Conservation (phyloP, 1,284 basidiomycete genomes). For the Sparassis latifolia region DNA sequence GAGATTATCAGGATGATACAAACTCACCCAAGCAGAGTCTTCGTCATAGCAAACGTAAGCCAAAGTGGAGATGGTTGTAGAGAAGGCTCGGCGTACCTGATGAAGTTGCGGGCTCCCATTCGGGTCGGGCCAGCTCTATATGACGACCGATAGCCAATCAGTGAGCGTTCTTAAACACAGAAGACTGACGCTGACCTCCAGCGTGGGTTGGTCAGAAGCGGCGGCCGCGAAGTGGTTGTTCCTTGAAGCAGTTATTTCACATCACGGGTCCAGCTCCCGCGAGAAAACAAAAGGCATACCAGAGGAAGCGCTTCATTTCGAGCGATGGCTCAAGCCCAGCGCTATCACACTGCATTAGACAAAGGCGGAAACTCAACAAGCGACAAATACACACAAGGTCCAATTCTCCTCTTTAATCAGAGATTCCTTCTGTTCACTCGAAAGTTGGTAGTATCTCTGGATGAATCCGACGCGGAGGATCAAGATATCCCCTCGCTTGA, state of each 20-base stretch:
- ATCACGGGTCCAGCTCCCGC: background rate
- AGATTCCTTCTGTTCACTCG: constrained; percentile 45
- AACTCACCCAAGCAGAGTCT: constrained; percentile 59
- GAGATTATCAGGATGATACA: background rate
- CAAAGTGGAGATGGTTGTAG: too few species aligned
- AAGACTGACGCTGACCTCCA: constrained; percentile 41
- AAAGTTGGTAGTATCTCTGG: constrained; percentile 40
- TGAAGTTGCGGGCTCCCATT: constrained; percentile 43
- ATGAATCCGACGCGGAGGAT: constrained; percentile 63
- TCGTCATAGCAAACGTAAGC: background rate
- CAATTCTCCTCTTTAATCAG: constrained; percentile 39
- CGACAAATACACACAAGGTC: constrained; percentile 12
- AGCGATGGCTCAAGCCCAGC: constrained; percentile 65
- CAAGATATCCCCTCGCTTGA: constrained; percentile 55
- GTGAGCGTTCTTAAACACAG: background rate
- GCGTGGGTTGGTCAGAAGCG: constrained; percentile 66
- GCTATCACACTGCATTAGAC: constrained; percentile 22
- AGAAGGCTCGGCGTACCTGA: constrained; percentile 34
- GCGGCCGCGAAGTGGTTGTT: constrained; percentile 73
- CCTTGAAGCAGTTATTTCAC: constrained; percentile 31
- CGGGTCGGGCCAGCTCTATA: constrained; percentile 50
- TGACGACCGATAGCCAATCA: background rate
- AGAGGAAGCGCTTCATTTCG: constrained; percentile 68
- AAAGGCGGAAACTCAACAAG: background rate
- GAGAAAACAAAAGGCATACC: constrained; percentile 31